These are phyloP conservation scores for Bimuria novae-zelandiae DNA, from an alignment of 2,329 filamentous ascomycete genomes.

Conservation along the genomic window DNA sequence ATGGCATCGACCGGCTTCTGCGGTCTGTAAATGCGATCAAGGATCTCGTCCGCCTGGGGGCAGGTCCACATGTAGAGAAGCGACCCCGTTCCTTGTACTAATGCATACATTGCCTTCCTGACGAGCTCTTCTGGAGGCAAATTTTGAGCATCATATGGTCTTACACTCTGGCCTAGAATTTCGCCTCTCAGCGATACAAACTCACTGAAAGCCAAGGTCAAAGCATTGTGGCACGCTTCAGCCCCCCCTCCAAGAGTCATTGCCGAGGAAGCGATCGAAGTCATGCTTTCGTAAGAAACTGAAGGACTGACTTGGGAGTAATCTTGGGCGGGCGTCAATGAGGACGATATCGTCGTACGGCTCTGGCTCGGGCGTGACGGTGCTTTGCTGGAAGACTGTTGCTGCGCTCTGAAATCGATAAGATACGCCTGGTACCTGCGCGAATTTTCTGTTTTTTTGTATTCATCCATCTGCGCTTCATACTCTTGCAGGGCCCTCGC, in stretches of 20 bases:
- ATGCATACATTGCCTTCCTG: conserved; percentile 40
- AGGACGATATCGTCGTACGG: conserved; percentile 25
- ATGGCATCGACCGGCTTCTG: conserved; percentile 33
- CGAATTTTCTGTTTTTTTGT: conserved; percentile 46
- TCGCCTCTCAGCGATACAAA: conserved; percentile 38
- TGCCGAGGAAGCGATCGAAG: conserved; percentile 25
- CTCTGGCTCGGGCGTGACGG: conserved; percentile 20
- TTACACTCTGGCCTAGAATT: conserved; percentile 29
- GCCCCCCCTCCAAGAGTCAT: conserved; percentile 24
- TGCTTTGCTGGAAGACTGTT: conserved; percentile 15
- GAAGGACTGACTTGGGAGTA: conserved; percentile 24
- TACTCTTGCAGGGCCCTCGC: conserved; percentile 46
- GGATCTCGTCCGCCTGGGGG: conserved; percentile 36
- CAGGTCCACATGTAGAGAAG: conserved; percentile 43
- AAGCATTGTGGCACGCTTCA: conserved; percentile 40
- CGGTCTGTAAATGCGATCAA: conserved; percentile 42
- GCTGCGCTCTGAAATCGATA: conserved; percentile 36
- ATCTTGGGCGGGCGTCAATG: conserved; percentile 7
- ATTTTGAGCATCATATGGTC: conserved; percentile 31
- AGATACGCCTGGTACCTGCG: conserved; percentile 44
- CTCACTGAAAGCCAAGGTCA: conserved; percentile 43
- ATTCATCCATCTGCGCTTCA: conserved; percentile 46
- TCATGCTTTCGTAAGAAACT: conserved; percentile 35
- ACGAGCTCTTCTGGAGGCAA: conserved; percentile 37
- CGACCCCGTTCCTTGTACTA: conserved; percentile 42